These are phyloP conservation scores for Fusarium sp. DNA, from an alignment of 2,329 filamentous ascomycete species.

Conservation along the genomic window DNA sequence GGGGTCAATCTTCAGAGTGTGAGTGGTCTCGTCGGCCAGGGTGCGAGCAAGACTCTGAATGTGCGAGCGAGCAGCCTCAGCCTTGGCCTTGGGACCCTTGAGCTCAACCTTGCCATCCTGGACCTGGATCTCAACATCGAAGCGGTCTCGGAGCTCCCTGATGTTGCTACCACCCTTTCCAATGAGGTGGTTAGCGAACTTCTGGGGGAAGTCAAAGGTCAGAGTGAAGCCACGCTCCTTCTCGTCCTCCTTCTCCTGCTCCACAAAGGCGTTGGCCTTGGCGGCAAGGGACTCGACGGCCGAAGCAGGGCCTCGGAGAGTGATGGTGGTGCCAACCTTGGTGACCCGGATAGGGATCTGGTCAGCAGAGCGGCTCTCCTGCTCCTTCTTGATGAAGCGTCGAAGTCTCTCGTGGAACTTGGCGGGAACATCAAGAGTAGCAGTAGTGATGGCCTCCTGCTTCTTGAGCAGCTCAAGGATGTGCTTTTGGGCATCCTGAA, in stretches of 20 bases:
- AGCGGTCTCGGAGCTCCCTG: conserved; percentile 72
- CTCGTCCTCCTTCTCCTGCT: conserved; percentile 91
- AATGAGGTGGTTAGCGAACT: conserved; percentile 87
- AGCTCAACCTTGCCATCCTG: conserved; percentile 95
- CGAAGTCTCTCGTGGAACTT: conserved; percentile 74
- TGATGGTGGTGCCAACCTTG: conserved; percentile 69
- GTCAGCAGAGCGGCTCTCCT: conserved; percentile 65
- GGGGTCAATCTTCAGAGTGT: conserved; percentile 88
- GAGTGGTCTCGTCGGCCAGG: conserved; percentile 90
- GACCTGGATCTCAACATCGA: conserved; percentile 83
- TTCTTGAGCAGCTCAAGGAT: conserved; percentile 67
- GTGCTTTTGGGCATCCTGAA: conserved; percentile 66
- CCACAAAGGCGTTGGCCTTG: conserved; percentile 82
- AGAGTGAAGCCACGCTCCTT: conserved; percentile 90
- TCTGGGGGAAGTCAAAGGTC: conserved; percentile 93
- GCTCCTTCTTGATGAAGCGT: conserved; percentile 73
- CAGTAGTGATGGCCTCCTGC: conserved; percentile 65
- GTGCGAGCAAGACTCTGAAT: conserved; percentile 83
- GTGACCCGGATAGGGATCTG: conserved; percentile 71
- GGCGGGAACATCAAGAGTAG: conserved; percentile 66
- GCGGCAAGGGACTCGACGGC: conserved; percentile 76
- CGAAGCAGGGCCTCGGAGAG: conserved; percentile 79
- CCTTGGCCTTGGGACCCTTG: conserved; percentile 95
- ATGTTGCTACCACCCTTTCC: conserved; percentile 76
- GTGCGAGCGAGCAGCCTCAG: conserved; percentile 84